Base-by-base conservation (phyloP, 768 basidiomycete species). In the Cystobasidium ongulense region DNA sequence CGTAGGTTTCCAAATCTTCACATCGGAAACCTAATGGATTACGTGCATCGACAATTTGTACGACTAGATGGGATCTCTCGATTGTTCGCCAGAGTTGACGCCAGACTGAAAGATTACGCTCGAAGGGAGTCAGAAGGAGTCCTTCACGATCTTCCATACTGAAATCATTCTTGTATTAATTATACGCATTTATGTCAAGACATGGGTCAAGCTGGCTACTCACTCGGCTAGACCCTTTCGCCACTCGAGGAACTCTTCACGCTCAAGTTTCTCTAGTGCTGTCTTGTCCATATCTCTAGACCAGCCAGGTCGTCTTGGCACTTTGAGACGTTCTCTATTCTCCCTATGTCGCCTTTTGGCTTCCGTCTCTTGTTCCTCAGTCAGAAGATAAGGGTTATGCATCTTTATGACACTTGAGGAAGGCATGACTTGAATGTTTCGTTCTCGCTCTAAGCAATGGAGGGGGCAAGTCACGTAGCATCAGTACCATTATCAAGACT, bases 31-130 rank as follows among this genome's bases (percentile, higher is more conserved):
- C 84, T 10, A 96, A 84, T 0, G 96, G 95, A 83, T 96, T 97
- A 43, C 96, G 88, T 5, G 92, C 92, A 79, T 99, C 96, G 64
- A 96, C 90, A 63, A 99, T 95, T 81, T 98, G 92, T 1, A 98
- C 90, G 36, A 98, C 82, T 27, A 99, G 86, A 77, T 96, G 91
- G 0, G 95, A 96, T 25, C 93, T 87, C 82, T 99, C 96, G 10
- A 96, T 82, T 0, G 98, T 96, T 64, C 96, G 86, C 96, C 96
- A 99, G 8, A 99, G 85, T 79, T 99, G 96, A 52, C 96, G 85
- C 95, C 96, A 98, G 15, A 99, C 96, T 84, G 98, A 94, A 36
- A 99, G 82, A 79, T 98, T 99, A 62, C 93, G 89, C 80, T 99
- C 96, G 79, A 96, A 99, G 3, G 93, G 95, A 0, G 94, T 95